These are phyloP conservation scores for Fusarium gaditjirri DNA, from an alignment of 2,329 filamentous ascomycete genomes.

Conservation along the genomic window DNA sequence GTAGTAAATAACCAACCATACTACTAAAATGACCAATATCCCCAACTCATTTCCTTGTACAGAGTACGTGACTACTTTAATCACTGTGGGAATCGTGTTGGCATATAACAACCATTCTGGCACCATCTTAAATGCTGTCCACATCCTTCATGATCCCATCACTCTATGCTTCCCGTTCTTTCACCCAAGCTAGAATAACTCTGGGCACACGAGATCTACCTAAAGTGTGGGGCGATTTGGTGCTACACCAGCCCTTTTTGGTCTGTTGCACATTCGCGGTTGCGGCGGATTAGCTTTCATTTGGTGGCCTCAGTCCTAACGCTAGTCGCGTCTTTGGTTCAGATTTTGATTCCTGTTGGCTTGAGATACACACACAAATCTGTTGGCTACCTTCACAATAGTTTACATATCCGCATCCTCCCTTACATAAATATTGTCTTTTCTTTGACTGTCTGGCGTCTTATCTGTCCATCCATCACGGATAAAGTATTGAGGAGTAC, in stretches of 20 bases:
- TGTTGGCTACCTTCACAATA: constrained; percentile 19
- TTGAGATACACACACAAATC: constrained; percentile 6
- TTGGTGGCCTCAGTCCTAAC: constrained; percentile 29
- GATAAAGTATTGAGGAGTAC: background rate
- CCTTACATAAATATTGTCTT: constrained; percentile 17
- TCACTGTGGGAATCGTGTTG: background rate
- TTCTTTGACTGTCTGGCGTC: constrained; percentile 22
- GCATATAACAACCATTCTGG: background rate
- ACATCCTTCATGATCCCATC: constrained; percentile 7
- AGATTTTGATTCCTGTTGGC: background rate
- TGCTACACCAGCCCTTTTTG: constrained; percentile 25
- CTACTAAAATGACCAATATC: background rate
- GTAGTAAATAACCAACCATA: background rate
- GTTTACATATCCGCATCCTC: constrained; percentile 12
- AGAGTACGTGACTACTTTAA: background rate
- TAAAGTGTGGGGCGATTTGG: constrained; percentile 24
- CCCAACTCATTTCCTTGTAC: background rate
- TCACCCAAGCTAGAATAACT: background rate
- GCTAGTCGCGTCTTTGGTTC: background rate
- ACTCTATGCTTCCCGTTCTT: constrained; percentile 4
- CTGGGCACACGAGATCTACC: constrained; percentile 8
- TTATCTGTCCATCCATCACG: constrained; percentile 22
- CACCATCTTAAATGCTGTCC: constrained; percentile 2
- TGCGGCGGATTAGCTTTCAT: constrained; percentile 19
- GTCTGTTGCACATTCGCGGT: constrained; percentile 21